Conservation (phyloP, 169 alveolate genomes). For the Neospora caninum region DNA sequence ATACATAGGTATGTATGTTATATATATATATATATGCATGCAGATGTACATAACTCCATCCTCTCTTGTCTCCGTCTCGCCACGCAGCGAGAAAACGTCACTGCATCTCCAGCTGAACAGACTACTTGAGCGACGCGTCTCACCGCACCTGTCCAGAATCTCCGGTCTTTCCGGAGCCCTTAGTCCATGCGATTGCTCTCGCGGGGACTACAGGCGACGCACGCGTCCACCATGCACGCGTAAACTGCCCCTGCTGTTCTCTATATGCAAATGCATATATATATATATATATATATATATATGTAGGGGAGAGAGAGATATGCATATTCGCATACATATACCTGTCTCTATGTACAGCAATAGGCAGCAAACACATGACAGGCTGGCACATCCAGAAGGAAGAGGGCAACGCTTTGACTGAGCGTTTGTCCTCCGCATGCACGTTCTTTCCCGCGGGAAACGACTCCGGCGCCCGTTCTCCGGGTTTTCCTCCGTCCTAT, state of each 20-base stretch:
- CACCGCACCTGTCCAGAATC: too few species aligned
- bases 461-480: neutral
- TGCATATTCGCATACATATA: neutral
- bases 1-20: neutral
- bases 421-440: neutral
- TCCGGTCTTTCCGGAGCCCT: too few species aligned
- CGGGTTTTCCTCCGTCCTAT: neutral
- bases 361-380: too few species aligned
- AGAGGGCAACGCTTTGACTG: too few species aligned
- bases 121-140: too few species aligned
- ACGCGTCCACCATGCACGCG: too few species aligned
- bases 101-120: neutral
- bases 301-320: neutral
- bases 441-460: neutral
- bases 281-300: neutral
- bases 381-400: too few species aligned
- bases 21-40: neutral
- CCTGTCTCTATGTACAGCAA: too few species aligned
- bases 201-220: too few species aligned
- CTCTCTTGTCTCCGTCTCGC: neutral
- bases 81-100: neutral
- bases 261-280: neutral
- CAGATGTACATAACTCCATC: neutral
- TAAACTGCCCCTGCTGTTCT: neutral
- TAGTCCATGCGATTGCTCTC: too few species aligned